A percentile compares a stretch with the other conserved stretches of the same genome.
These are phyloP conservation scores for Aspergillus funiculosus DNA, from an alignment of 495 filamentous ascomycete genomes.

Conservation along the genomic window DNA sequence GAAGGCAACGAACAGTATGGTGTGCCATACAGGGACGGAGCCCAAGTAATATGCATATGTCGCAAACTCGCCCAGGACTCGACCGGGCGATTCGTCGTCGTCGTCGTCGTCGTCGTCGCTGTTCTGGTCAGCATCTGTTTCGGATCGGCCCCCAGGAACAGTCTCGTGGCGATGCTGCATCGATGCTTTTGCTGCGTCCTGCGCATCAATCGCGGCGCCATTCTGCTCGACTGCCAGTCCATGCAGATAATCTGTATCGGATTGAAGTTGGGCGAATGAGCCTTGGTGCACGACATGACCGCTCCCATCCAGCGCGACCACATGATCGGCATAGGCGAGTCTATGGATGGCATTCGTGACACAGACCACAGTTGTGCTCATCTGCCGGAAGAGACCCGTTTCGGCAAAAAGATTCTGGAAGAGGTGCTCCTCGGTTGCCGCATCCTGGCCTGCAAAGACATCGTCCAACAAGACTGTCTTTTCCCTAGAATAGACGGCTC, in stretches of 20 bases:
- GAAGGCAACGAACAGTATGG: not conserved
- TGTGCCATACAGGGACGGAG: not conserved
- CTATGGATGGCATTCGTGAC: not conserved
- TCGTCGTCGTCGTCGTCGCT: not conserved
- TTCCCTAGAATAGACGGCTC: constrained; percentile 10
- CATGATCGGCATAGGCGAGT: not conserved
- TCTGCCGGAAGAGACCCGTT: not conserved
- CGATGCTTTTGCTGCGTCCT: not conserved
- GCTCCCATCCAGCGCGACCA: not conserved
- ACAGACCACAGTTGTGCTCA: not conserved
- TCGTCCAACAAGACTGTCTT: not conserved
- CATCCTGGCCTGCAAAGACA: not conserved
- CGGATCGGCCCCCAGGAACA: not conserved
- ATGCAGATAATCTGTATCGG: not conserved
- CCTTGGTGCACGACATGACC: not conserved
- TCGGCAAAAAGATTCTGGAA: not conserved
- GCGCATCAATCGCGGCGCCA: not conserved
- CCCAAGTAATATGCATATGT: not conserved
- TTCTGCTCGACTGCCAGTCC: not conserved
- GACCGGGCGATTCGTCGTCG: not conserved
- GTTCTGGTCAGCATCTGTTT: not conserved
- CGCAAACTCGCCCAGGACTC: not conserved
- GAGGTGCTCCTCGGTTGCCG: not conserved
- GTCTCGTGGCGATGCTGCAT: not conserved
- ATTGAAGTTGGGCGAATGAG: not conserved